Percentiles rank a stretch among this genome's conserved stretches.
Conservation (phyloP, 2,329 filamentous ascomycete species). For the Nothophoma quercina region DNA sequence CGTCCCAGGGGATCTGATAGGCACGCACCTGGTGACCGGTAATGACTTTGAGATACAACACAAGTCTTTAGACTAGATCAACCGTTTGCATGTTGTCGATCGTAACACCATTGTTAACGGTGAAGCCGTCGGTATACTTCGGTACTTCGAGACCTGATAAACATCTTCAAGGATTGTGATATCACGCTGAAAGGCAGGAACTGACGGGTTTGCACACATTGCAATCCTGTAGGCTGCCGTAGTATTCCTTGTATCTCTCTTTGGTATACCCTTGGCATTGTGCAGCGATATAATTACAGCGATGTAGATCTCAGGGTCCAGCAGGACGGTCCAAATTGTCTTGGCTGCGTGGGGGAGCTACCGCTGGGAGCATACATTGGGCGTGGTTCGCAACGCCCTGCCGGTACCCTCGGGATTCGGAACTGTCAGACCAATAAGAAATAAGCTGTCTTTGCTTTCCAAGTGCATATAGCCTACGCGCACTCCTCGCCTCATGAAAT, state of each 20-base stretch:
- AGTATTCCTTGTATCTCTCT: no score
- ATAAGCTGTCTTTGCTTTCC: background rate
- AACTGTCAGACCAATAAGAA: slow-evolving; percentile 2
- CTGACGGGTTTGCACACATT: background rate
- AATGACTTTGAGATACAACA: background rate
- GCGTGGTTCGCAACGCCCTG: background rate
- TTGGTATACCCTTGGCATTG: background rate
- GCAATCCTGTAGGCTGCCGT: background rate
- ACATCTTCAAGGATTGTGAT: background rate
- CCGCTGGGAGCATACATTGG: no score
- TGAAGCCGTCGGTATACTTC: background rate
- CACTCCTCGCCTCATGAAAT: background rate
- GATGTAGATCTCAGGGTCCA: background rate
- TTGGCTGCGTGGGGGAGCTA: background rate
- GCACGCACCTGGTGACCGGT: background rate
- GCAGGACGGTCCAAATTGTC: background rate
- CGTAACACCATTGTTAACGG: background rate
- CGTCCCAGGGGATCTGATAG: background rate
- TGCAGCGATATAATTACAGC: background rate
- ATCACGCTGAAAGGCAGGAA: background rate
- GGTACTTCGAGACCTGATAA: background rate
- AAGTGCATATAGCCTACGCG: slow-evolving; percentile 5
- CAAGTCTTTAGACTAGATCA: background rate
- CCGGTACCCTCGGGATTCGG: slow-evolving; percentile 11
- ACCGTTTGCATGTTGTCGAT: background rate